phyloP scores from a whole-genome alignment of 2,329 filamentous ascomycete genomes.

The Aspergillus sp. region DNA sequence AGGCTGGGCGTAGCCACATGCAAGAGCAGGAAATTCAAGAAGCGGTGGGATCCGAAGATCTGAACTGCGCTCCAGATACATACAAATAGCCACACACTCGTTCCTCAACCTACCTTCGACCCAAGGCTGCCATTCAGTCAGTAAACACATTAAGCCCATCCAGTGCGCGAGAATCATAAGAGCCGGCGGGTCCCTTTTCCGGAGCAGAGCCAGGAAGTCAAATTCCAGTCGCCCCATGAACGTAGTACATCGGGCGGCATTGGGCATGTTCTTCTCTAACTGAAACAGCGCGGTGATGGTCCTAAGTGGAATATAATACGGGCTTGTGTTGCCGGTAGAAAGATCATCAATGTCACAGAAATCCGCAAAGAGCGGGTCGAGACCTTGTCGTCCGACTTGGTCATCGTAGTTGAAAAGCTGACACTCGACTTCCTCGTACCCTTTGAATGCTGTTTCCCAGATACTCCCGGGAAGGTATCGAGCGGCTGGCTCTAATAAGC shows the following conservation, averaged over 20 bases:
- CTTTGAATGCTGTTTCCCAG: slow-evolving; percentile 24
- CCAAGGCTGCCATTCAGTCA: slow-evolving; percentile 31
- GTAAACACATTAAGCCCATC: slow-evolving; percentile 32
- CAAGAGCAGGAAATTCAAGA: slow-evolving; percentile 23
- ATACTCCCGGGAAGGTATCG: slow-evolving; percentile 22
- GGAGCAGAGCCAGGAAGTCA: slow-evolving; percentile 25
- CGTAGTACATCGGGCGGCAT: slow-evolving; percentile 20
- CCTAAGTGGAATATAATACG: slow-evolving; percentile 26
- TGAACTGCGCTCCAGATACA: slow-evolving; percentile 25
- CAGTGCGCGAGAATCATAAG: slow-evolving; percentile 30
- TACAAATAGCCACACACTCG: slow-evolving; percentile 33
- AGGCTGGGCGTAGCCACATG: slow-evolving; percentile 26
- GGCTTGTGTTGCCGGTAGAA: slow-evolving; percentile 19
- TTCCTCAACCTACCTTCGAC: slow-evolving; percentile 25
- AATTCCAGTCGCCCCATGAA: slow-evolving; percentile 29
- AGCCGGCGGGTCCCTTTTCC: slow-evolving; percentile 25
- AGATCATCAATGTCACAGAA: slow-evolving; percentile 28
- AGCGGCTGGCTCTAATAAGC: slow-evolving; percentile 19
- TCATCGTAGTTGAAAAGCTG: slow-evolving; percentile 14
- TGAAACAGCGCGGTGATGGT: slow-evolving; percentile 17
- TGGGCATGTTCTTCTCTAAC: slow-evolving; percentile 20
- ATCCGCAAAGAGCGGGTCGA: slow-evolving; percentile 27
- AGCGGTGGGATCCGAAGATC: slow-evolving; percentile 23
- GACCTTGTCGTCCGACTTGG: slow-evolving; percentile 22
- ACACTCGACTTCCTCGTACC: slow-evolving; percentile 14